Percentiles rank a stretch among this genome's conserved stretches.
Conservation (phyloP, 1,139 yeast species). For the Taphrina flavorubra region DNA sequence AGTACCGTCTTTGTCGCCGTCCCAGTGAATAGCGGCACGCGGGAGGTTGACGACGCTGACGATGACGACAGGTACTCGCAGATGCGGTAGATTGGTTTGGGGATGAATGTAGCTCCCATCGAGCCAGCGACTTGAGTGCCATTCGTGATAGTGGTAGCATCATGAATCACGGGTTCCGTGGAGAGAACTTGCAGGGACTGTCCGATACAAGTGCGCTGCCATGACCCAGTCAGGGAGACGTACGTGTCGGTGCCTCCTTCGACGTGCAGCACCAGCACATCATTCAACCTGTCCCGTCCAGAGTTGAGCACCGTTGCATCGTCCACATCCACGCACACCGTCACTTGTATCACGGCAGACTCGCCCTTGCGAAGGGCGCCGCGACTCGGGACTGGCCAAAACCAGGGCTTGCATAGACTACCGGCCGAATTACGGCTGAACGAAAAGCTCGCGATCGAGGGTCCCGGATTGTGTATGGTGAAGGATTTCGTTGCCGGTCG, state of each 20-base stretch:
- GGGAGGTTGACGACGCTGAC: slow-evolving; percentile 1
- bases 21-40: slow-evolving; percentile 8
- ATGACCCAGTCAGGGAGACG: slow-evolving; percentile 32
- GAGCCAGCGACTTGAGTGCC: not conserved
- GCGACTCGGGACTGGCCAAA: slow-evolving; percentile 22
- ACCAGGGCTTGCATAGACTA: slow-evolving; percentile 24
- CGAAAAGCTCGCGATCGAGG: slow-evolving; percentile 1
- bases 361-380: slow-evolving; percentile 13
- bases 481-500: slow-evolving; percentile 11
- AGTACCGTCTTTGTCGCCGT: slow-evolving; percentile 5
- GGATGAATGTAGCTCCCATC: slow-evolving; percentile 9
- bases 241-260: slow-evolving; percentile 39
- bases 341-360: slow-evolving; percentile 9
- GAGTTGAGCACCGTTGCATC: slow-evolving; percentile 29
- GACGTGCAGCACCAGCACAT: slow-evolving; percentile 39
- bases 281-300: slow-evolving; percentile 25
- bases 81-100: slow-evolving; percentile 36
- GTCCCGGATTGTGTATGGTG: slow-evolving; percentile 16
- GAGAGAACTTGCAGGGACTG: slow-evolving; percentile 33
- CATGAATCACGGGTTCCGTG: slow-evolving; percentile 1
- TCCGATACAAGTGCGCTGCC: slow-evolving; percentile 41
- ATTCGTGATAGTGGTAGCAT: not conserved
- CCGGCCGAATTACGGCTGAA: slow-evolving; percentile 7
- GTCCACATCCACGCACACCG: slow-evolving; percentile 12
- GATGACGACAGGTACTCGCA: slow-evolving; percentile 32